Evolutionary conservation across 345 rosid genomes (phyloP).

Genomic region (Gossypium raimondii): DNA sequence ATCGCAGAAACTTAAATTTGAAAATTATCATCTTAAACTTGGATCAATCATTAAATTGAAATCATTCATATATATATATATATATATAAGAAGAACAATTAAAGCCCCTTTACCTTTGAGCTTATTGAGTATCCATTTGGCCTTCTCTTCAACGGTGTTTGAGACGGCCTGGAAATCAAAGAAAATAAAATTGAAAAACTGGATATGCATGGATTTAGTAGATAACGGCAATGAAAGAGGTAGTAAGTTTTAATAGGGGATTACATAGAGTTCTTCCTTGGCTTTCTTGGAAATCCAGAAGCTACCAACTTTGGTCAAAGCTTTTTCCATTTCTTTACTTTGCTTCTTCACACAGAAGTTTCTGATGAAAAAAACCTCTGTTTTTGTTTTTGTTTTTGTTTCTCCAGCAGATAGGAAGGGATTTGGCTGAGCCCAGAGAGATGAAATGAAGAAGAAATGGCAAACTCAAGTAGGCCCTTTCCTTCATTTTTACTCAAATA

Average conservation of each 20-base stretch:
- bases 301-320: slow-evolving; percentile 33
- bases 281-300: slow-evolving; percentile 36
- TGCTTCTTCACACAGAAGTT: not conserved
- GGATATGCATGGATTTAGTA: too few species aligned
- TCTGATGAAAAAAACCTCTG: not conserved
- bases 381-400: not conserved
- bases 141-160: slow-evolving; percentile 13
- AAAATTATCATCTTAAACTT: not conserved
- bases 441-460: not conserved
- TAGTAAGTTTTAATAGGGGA: not conserved
- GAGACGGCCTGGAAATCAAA: not conserved
- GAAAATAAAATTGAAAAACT: not conserved
- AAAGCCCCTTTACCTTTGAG: slow-evolving; percentile 25
- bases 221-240: not conserved
- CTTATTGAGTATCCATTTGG: slow-evolving; percentile 32
- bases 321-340: slow-evolving; percentile 32
- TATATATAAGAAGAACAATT: too few species aligned
- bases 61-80: too few species aligned
- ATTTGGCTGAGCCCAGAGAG: not conserved
- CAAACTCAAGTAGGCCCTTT: not conserved
- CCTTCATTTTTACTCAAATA: not conserved
- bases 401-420: not conserved
- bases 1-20: not conserved
- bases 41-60: not conserved
- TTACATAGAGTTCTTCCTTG: slow-evolving; percentile 33